phyloP scores from a whole-genome alignment of 2,329 filamentous ascomycete genomes.

The Fusarium haematococcum region DNA sequence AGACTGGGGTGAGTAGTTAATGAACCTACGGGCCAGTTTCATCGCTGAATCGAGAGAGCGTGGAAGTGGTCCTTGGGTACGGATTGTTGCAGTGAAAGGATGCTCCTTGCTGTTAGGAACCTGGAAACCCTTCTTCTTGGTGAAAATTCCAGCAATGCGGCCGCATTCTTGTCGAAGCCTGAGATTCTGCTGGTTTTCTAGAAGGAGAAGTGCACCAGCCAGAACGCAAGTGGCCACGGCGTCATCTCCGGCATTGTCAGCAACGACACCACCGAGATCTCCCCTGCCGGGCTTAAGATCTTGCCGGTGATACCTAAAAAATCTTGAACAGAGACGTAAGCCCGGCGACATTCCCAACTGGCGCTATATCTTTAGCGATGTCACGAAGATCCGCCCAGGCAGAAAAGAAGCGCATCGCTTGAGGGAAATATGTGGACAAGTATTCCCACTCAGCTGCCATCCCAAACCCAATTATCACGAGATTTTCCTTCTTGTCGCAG shows the following conservation, averaged over 20 bases:
- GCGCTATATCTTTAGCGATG: conserved; percentile 21
- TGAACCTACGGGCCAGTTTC: conserved; percentile 17
- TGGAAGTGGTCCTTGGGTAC: conserved; percentile 1
- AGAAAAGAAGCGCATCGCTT: conserved; percentile 18
- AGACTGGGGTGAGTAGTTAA: neutral
- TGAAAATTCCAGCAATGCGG: neutral
- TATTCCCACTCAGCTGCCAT: conserved; percentile 33
- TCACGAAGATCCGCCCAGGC: conserved; percentile 26
- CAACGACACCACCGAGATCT: neutral
- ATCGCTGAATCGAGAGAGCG: neutral
- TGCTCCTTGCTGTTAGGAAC: neutral
- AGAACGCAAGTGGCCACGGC: conserved; percentile 23
- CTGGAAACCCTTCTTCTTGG: neutral
- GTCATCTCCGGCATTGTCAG: conserved; percentile 33
- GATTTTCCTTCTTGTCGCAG: neutral
- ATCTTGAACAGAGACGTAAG: conserved; percentile 1
- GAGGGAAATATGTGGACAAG: conserved; percentile 8
- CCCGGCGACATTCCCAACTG: neutral
- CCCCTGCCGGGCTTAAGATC: conserved; percentile 3
- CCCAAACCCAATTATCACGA: conserved; percentile 13
- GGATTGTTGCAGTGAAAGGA: conserved; percentile 10
- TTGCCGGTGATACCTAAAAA: conserved; percentile 6
- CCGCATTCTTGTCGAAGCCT: conserved; percentile 18
- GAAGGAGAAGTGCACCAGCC: neutral
- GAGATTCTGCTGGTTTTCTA: conserved; percentile 8